Evolutionary conservation across 306 rosid genomes (phyloP).

Genomic region (Citrullus mucosospermus): DNA sequence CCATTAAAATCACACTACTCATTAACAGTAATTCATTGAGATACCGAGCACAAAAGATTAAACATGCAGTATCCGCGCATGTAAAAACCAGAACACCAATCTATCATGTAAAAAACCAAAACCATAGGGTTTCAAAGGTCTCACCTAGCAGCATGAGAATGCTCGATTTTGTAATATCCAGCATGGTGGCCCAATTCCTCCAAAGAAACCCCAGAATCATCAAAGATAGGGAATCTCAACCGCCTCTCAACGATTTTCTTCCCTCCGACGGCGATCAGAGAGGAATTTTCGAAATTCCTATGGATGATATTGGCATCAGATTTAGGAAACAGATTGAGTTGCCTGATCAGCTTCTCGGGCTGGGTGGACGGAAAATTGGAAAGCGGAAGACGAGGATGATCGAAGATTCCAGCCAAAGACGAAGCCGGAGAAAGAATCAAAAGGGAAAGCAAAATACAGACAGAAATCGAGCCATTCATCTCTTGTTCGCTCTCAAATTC

Average conservation of each 20-base stretch:
- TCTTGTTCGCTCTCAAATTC: not conserved
- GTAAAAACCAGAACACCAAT: no score
- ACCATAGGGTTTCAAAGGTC: not conserved
- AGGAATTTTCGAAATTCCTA: constrained; percentile 1
- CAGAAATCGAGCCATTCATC: constrained; percentile 20
- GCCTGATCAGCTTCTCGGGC: constrained; percentile 44
- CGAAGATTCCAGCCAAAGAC: constrained; percentile 16
- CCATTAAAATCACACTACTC: not conserved
- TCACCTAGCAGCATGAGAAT: constrained; percentile 72
- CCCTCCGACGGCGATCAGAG: not conserved
- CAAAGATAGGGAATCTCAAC: constrained; percentile 41
- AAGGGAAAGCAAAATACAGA: constrained; percentile 9
- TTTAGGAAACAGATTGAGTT: constrained; percentile 60
- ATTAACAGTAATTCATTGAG: not conserved
- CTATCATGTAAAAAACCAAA: not conserved
- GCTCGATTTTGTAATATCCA: constrained; percentile 71
- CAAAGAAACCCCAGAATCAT: constrained; percentile 28
- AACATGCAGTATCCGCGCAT: not conserved
- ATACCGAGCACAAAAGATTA: not conserved
- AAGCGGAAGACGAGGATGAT: constrained; percentile 6
- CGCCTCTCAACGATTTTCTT: constrained; percentile 60
- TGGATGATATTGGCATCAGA: constrained; percentile 43
- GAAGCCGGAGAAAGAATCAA: constrained; percentile 17
- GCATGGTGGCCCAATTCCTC: constrained; percentile 86
- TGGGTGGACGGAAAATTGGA: constrained; percentile 33